These are phyloP conservation scores for Backusella sp. DNA, from an alignment of 192 early-diverging fungal species.

Conservation along the genomic window DNA sequence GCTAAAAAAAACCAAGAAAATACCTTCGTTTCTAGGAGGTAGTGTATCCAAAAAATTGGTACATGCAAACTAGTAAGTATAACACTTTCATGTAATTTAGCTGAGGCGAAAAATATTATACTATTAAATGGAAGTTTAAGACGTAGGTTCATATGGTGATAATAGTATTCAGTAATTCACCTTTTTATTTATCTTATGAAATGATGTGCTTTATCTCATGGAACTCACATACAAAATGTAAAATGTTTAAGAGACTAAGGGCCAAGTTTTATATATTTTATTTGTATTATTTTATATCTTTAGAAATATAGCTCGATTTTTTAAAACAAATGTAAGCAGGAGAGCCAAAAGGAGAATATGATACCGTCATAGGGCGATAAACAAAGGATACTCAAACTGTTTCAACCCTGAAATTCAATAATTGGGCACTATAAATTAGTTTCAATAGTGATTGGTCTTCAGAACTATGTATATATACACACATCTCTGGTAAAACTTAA, in stretches of 20 bases:
- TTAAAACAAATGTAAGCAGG: not conserved
- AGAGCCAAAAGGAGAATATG: not conserved
- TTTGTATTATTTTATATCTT: slow-evolving; percentile 4
- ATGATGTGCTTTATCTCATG: not conserved
- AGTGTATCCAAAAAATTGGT: not conserved
- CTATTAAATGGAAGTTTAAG: not conserved
- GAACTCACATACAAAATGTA: not conserved
- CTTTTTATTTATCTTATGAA: not conserved
- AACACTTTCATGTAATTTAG: not conserved
- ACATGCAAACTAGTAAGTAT: not conserved
- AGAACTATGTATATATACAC: not conserved
- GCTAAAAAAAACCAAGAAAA: not conserved
- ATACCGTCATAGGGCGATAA: not conserved
- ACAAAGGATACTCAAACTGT: not conserved
- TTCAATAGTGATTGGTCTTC: not conserved
- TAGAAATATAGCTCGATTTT: not conserved
- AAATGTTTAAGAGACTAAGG: slow-evolving; percentile 6
- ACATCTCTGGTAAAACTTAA: not conserved
- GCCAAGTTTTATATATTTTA: not conserved
- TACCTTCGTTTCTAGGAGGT: not conserved
- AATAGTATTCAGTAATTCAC: not conserved
- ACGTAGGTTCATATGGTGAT: not conserved
- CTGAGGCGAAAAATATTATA: not conserved
- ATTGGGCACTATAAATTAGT: not conserved
- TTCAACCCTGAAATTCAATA: not conserved